Conservation (phyloP, 305 asterid species). For the Solanum chacoense region DNA sequence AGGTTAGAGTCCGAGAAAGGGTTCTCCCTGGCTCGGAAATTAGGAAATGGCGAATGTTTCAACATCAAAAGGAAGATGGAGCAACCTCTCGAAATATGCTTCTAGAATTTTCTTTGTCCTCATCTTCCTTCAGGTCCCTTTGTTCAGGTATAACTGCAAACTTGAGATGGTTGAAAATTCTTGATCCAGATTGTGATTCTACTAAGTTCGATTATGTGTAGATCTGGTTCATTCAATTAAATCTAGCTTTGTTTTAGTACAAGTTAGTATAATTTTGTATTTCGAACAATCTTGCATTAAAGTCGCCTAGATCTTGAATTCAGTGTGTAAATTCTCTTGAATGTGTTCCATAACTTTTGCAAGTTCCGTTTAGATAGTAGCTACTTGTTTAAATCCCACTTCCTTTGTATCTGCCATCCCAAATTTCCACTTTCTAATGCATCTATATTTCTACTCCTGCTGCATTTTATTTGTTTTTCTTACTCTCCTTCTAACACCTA, state of each 20-base stretch:
- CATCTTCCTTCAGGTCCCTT: constrained; percentile 68
- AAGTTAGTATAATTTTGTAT: not conserved
- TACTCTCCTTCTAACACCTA: not conserved
- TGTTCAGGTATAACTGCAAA: constrained; percentile 48
- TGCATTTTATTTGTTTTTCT: not conserved
- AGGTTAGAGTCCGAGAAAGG: not conserved
- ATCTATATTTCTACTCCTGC: not conserved
- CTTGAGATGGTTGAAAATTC: not conserved
- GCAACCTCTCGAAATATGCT: constrained; percentile 50
- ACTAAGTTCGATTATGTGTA: not conserved
- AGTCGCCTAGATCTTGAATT: not conserved
- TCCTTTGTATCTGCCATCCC: not conserved
- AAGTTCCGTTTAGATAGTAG: no score
- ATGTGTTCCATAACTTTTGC: not conserved
- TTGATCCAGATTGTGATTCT: not conserved
- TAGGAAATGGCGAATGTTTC: constrained; percentile 5
- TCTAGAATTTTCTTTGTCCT: constrained; percentile 42
- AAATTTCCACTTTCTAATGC: not conserved
- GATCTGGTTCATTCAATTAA: not conserved
- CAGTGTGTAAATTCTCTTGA: not conserved
- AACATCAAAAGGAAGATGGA: constrained; percentile 43
- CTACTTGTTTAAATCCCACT: not conserved
- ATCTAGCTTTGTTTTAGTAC: not conserved
- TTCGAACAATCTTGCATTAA: not conserved
- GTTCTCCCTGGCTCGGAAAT: not conserved